Evolutionary conservation across 805 yeast species (phyloP), one percentile per base, ranked within the genome.

Genomic region (Torulaspora indica): DNA sequence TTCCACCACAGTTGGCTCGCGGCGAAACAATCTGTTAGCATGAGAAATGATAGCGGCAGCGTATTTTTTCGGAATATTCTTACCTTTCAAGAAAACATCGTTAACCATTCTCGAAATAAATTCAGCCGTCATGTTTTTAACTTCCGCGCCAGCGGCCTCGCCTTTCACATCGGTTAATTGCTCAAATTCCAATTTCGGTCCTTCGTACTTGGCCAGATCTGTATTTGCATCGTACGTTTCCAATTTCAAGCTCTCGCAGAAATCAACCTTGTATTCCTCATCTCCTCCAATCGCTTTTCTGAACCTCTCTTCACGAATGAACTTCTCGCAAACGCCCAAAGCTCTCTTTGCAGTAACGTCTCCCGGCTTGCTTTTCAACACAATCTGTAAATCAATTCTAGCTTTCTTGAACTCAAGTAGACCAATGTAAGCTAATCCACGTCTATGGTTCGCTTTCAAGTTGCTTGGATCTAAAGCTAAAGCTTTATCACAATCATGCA

Each of bases 281-380:
- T 79, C 89, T 27, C 79, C 88, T 36, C 86, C 83, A 52, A 93
- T 90, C 3, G 98, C 98, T 46, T 75, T 75, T 60, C 85, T 95
- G 63, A 91, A 93, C 15, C 88, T 88, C 49, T 81, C 76, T 46
- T 78, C 77, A 52, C 88, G 80, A 45, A 87, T 71, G 39, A 84
- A 74, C 55, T 74, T 77, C 38, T 72, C 77, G 57, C 95, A 77
- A 47, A 81, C 85, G 30, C 70, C 77, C 42, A 77, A 68, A 48
- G 85, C 77, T 40, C 72, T 76, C 44, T 73, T 70, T 1, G 96
- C 89, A 41, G 77, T 74, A 14, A 69, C 69, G 60, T 91, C 97
- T 40, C 69, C 70, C 1, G 96, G 95, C 25, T 81, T 76, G 36
- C 70, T 67, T 35, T 68, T 67, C 41, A 85, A 74, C 10, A 89